phyloP scores from a whole-genome alignment of 148 eudicot species.

The Simmondsia chinensis region DNA sequence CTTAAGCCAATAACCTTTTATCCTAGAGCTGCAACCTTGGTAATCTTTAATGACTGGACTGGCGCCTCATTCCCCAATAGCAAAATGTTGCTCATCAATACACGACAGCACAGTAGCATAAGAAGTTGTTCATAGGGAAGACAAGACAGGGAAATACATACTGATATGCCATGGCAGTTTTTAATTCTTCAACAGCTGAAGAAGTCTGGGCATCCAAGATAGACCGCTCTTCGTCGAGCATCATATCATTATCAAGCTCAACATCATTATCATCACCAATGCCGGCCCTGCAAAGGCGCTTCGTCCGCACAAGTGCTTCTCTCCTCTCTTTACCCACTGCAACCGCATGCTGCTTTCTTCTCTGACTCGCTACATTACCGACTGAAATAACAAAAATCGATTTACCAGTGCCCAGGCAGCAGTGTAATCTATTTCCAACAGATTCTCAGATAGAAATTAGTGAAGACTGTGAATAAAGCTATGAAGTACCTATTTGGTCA shows the following conservation, averaged over 20 bases:
- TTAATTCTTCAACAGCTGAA: conserved; percentile 72
- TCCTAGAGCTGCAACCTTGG: no score
- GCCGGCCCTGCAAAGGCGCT: conserved; percentile 79
- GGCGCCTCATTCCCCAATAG: no score
- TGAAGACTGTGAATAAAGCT: no score
- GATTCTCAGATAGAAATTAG: not conserved
- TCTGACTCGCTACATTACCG: conserved; percentile 64
- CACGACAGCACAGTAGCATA: not conserved
- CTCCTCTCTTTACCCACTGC: conserved; percentile 77
- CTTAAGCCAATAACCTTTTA: no score
- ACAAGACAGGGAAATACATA: conserved; percentile 17
- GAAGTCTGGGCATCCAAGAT: conserved; percentile 64
- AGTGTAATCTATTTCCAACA: not conserved
- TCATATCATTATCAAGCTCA: conserved; percentile 51
- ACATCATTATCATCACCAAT: conserved; percentile 33
- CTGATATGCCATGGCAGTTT: conserved; percentile 47
- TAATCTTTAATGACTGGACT: no score
- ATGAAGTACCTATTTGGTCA: no score
- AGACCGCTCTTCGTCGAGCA: conserved; percentile 73
- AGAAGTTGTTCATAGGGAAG: not conserved
- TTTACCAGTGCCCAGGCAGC: not conserved
- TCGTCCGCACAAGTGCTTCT: conserved; percentile 74
- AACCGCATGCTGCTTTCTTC: conserved; percentile 71
- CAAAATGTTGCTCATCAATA: no score
- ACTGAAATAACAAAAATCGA: conserved; percentile 24